phyloP scores from a whole-genome alignment of 2,329 filamentous ascomycete genomes.

The Aspergillus intermedius region DNA sequence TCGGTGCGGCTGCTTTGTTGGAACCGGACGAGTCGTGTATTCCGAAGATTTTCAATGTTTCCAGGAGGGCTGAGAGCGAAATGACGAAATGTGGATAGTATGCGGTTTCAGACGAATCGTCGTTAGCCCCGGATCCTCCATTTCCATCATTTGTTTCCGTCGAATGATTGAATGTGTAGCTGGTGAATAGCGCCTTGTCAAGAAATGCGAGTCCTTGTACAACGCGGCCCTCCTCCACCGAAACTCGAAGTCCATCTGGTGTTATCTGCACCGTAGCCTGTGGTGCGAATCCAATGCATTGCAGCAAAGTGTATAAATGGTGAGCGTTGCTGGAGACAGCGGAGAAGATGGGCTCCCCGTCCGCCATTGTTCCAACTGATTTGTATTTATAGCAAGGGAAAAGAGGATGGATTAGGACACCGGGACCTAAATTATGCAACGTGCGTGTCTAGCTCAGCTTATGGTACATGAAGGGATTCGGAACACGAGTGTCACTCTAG shows the following conservation, averaged over 20 bases:
- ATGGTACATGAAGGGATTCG: constrained; percentile 30
- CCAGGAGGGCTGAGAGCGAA: constrained; percentile 77
- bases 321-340: constrained; percentile 57
- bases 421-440: constrained; percentile 11
- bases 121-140: constrained; percentile 26
- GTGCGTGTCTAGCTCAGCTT: constrained; percentile 27
- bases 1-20: constrained; percentile 21
- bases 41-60: constrained; percentile 92
- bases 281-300: constrained; percentile 55
- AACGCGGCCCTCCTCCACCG: constrained; percentile 77
- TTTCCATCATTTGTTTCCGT: constrained; percentile 14
- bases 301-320: constrained; percentile 54
- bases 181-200: constrained; percentile 81
- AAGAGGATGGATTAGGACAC: constrained; percentile 5
- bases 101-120: constrained; percentile 30
- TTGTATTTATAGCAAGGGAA: constrained; percentile 7
- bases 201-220: constrained; percentile 90
- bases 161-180: constrained; percentile 62
- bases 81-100: constrained; percentile 71
- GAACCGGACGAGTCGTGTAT: constrained; percentile 55
- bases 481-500: constrained; percentile 43
- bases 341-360: constrained; percentile 45
- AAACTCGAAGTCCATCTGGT: constrained; percentile 77
- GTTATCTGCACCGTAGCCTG: constrained; percentile 68
- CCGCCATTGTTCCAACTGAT: constrained; percentile 10